Evolutionary conservation across 2,329 filamentous ascomycete species (phyloP).

Genomic region (Knoxdaviesia proteae): DNA sequence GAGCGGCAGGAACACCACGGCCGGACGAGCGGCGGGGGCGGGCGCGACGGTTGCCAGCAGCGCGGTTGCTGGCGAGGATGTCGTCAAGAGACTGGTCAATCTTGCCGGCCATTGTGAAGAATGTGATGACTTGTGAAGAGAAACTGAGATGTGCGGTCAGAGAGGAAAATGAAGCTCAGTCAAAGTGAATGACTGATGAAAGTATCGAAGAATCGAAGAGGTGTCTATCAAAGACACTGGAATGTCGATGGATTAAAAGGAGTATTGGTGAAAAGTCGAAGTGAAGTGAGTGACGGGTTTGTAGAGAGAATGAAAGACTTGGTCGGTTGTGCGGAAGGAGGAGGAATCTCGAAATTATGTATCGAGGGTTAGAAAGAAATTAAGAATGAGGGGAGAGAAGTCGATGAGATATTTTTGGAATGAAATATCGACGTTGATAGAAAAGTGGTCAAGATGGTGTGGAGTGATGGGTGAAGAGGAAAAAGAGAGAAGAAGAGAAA

Average conservation of each 20-base stretch:
- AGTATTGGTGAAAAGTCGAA: constrained; percentile 2
- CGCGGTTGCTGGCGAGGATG: constrained; percentile 64
- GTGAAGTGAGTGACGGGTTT: not conserved
- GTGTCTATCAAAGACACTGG: constrained; percentile 1
- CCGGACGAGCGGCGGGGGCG: constrained; percentile 28
- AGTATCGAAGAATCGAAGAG: constrained; percentile 5
- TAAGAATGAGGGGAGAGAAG: not conserved
- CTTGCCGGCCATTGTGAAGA: constrained; percentile 65
- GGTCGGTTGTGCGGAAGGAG: not conserved
- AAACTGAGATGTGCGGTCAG: too few species aligned
- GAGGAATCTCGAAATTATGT: not conserved
- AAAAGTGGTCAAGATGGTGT: not conserved
- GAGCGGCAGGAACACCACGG: constrained; percentile 38
- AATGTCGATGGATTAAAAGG: constrained; percentile 5
- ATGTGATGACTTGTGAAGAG: not conserved
- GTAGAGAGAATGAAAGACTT: not conserved
- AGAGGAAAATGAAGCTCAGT: too few species aligned
- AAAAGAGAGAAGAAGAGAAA: constrained; percentile 2
- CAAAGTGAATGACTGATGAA: too few species aligned
- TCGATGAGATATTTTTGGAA: not conserved
- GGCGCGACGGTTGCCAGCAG: constrained; percentile 32
- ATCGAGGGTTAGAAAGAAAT: not conserved
- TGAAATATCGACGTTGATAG: not conserved
- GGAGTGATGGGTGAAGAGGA: constrained; percentile 9
- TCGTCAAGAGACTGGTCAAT: constrained; percentile 95